Percentiles rank a stretch among this genome's conserved stretches.
Conservation (phyloP, 306 rosid genomes). For the Vigna unguiculata region DNA sequence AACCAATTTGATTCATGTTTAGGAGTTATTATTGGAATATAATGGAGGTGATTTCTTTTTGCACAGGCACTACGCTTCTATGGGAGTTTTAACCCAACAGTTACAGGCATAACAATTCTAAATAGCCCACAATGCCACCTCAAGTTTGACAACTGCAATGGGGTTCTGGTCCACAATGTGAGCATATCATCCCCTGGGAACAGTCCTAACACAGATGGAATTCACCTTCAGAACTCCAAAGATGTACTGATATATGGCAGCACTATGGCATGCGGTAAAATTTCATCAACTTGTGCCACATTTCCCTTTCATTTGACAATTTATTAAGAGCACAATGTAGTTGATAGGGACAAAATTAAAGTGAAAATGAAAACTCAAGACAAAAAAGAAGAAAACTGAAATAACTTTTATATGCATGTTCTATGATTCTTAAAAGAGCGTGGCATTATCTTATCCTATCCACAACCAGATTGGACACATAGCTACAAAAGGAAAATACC, state of each 20-base stretch:
- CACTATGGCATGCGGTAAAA: constrained; percentile 82
- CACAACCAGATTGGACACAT: constrained; percentile 48
- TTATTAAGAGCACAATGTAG: neutral
- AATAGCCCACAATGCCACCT: constrained; percentile 97
- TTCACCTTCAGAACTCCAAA: constrained; percentile 93
- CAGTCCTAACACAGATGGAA: constrained; percentile 95
- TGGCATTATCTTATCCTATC: constrained; percentile 50
- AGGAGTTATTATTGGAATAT: constrained; percentile 42
- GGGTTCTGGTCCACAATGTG: constrained; percentile 82
- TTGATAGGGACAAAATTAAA: neutral
- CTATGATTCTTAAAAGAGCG: constrained; percentile 31
- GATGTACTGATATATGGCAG: constrained; percentile 76
- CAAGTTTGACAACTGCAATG: constrained; percentile 89
- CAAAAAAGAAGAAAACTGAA: constrained; percentile 23
- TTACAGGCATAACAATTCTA: constrained; percentile 87
- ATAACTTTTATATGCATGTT: constrained; percentile 1
- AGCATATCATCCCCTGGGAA: constrained; percentile 82
- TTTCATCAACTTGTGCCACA: constrained; percentile 36
- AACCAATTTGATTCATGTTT: constrained; percentile 4
- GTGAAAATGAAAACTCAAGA: constrained; percentile 9
- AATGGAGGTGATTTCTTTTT: constrained; percentile 32
- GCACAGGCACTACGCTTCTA: constrained; percentile 88
- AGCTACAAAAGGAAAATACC: constrained; percentile 41
- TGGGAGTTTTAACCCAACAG: constrained; percentile 84
- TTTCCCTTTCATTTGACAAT: constrained; percentile 10